Percentiles rank a stretch among this genome's conserved stretches.
Evolutionary conservation across 345 rosid genomes (phyloP).

Genomic region (Citrus sp.): DNA sequence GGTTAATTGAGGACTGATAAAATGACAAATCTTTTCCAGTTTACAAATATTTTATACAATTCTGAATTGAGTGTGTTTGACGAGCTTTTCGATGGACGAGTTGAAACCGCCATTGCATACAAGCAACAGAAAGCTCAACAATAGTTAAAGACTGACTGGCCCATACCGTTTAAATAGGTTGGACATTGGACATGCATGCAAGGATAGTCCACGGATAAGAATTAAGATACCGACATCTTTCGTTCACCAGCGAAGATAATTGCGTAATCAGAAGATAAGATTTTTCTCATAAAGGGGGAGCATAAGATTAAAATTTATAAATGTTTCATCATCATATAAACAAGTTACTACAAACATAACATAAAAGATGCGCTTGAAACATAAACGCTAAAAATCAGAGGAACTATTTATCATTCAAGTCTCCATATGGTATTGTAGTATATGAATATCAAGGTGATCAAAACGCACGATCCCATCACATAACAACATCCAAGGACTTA

Average conservation of each 20-base stretch:
- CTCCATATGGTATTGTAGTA: neutral
- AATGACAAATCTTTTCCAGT: neutral
- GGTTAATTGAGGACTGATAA: neutral
- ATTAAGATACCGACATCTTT: too few relatives aligned
- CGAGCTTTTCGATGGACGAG: neutral
- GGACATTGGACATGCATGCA: neutral
- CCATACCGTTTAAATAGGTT: too few relatives aligned
- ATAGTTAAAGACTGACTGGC: neutral
- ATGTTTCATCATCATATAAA: neutral
- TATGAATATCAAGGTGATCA: constrained; percentile 1
- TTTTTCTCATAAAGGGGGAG: neutral
- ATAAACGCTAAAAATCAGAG: neutral
- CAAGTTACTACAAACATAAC: neutral
- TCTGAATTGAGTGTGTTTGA: neutral
- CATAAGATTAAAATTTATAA: too few relatives aligned
- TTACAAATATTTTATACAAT: neutral
- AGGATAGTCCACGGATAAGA: neutral
- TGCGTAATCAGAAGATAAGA: too few relatives aligned
- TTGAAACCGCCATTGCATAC: neutral
- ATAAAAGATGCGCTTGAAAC: neutral
- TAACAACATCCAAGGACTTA: neutral
- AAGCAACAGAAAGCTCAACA: neutral
- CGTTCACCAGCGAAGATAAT: too few relatives aligned
- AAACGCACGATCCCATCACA: constrained; percentile 1
- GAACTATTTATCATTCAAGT: neutral